phyloP scores from a whole-genome alignment of 2,329 filamentous ascomycete genomes.

The Colletotrichum sp. region DNA sequence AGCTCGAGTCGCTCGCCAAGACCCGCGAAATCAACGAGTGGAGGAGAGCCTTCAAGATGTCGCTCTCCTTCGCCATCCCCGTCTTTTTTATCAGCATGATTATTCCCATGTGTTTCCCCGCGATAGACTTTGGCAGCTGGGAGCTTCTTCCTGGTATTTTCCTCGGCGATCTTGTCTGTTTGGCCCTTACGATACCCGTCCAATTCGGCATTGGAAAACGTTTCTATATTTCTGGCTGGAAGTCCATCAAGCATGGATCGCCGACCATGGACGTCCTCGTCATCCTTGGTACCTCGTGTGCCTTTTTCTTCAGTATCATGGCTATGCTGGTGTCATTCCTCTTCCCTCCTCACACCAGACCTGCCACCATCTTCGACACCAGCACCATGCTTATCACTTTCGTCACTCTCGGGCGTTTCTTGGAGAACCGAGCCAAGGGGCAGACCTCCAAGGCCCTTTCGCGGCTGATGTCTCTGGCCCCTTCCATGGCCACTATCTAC shows the following conservation, averaged over 20 bases:
- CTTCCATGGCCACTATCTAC: constrained; percentile 97
- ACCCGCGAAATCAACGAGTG: constrained; percentile 96
- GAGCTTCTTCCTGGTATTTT: constrained; percentile 77
- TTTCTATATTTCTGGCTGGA: constrained; percentile 93
- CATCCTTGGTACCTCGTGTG: constrained; percentile 89
- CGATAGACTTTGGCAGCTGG: constrained; percentile 77
- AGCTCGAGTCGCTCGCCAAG: constrained; percentile 94
- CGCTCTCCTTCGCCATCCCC: constrained; percentile 81
- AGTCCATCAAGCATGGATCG: constrained; percentile 86
- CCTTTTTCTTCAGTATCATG: constrained; percentile 93
- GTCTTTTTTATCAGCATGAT: constrained; percentile 95
- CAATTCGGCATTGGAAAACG: constrained; percentile 96
- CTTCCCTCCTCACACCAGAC: constrained; percentile 76
- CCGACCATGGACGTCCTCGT: constrained; percentile 99
- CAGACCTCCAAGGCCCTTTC: constrained; percentile 95
- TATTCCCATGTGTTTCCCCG: constrained; percentile 82
- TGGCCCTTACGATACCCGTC: constrained; percentile 86
- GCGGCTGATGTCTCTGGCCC: constrained; percentile 91
- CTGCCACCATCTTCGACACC: constrained; percentile 93
- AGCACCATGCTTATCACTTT: constrained; percentile 99
- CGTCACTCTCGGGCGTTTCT: constrained; percentile 85
- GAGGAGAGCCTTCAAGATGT: constrained; percentile 80
- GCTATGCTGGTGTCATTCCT: constrained; percentile 85
- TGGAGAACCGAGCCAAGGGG: constrained; percentile 95
- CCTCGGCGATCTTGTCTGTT: constrained; percentile 85